Evolutionary conservation across 306 rosid species (phyloP), one percentile per base, ranked within the genome.

Genomic region (Cercis canadensis): DNA sequence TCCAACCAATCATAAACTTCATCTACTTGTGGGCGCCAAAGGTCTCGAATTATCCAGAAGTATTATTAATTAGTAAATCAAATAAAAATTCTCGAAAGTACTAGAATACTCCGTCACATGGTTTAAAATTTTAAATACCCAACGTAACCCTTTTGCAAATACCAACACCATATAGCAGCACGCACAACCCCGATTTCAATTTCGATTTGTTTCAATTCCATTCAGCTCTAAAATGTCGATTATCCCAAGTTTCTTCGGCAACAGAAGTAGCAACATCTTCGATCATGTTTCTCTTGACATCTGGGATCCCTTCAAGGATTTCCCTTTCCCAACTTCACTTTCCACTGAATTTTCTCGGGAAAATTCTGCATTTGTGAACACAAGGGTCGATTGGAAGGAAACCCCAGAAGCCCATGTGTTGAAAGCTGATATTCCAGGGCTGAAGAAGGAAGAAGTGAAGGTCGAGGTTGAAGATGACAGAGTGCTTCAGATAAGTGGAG

Each of bases 221-320:
- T 24, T 24, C 29, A 24, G 3, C 29, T 24, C 29, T 24, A 55
- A 55, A 19, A 55, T 55, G 60, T 55, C 60, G 60, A 10, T 55
- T 5, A 55, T 55, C 37, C 60, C 60, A 24, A 55, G 15, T 24
- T 55, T 55, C 60, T 31, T 55, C 29, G 60, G 37, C 4, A 29
- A 36, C 39, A 17, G 37, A 0, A 55, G 60, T 7, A 55, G 60
- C 29, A 24, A 24, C 29, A 24, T 24, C 3, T 24, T 24, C 29
- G 29, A 52, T 52, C 57, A 31, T 5, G 10, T 52, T 29, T 52
- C 57, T 52, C 57, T 52, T 0, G 57, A 52, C 13, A 24, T 52
- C 6, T 52, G 57, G 60, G 60, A 55, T 6, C 60, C 60, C 14
- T 55, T 55, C 60, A 55, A 55, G 60, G 60, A 55, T 55, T 55